Base-by-base conservation (phyloP, 495 filamentous ascomycete genomes). In the Penicillium parvum region DNA sequence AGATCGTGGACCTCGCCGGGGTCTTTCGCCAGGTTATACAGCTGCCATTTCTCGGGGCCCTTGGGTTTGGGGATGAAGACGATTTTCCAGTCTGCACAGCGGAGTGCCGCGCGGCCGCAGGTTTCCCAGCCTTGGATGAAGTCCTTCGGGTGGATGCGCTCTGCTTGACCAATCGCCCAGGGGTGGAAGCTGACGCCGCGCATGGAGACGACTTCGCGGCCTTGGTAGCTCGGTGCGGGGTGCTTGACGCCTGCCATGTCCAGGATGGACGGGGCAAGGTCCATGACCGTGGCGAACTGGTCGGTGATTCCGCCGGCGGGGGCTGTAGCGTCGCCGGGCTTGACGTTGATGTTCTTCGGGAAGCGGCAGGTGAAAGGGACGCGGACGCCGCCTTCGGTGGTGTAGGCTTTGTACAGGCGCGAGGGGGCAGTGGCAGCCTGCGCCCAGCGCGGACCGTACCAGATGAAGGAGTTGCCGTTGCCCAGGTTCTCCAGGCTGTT, bases 391-490 rank as follows among this genome's bases (percentile, higher is more conserved):
- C 79, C 78, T 45, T 84, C 76, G 10, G 79, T 79, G 8, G 78
- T 81, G 59, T 72, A 81, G 22, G 76, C 75, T 45, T 83, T 83
- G 59, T 77, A 79, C 5, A 79, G 64, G 23, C 79, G 65, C n/a
- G 69, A 75, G 5, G 82, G 77, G 7, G 82, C 77, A 11, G 80
- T 84, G 12, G 79, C 73, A 22, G 80, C 82, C 48, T 79, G 73
- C 8, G 78, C 79, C 79, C 81, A 81, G 39, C 76, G 74, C 10
- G 77, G 78, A 4, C 80, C 78, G 45, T 83, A 83, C 79, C 79
- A 82, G 51, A 82, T 75, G 57, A 82, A 83, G 1, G 70, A 76
- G 60, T 82, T 74, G 30, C 65, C 68, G 47, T 74, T 73, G 11
- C 79, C 80, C 18, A 83, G 69, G 42, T 84, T 84, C 7, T 79